Conservation (phyloP, 352 stramenopile genomes). For the Pythium oligandrum region DNA sequence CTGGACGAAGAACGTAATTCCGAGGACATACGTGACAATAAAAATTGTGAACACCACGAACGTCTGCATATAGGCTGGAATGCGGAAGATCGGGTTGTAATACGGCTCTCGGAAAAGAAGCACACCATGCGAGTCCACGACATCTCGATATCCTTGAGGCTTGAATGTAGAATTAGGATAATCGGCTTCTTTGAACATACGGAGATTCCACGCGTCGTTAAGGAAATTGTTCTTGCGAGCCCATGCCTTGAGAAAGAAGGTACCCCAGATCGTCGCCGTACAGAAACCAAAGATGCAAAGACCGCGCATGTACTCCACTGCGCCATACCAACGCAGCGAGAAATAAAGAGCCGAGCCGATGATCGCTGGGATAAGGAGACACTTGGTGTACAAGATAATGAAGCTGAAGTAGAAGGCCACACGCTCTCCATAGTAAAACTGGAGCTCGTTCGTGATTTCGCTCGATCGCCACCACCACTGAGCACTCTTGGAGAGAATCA, state of each 20-base stretch:
- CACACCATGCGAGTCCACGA: conserved; percentile 65
- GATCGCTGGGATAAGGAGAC: conserved; percentile 55
- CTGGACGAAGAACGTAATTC: conserved; percentile 83
- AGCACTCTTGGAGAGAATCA: conserved; percentile 63
- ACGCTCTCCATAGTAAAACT: conserved; percentile 79
- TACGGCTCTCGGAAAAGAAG: conserved; percentile 79
- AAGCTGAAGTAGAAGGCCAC: conserved; percentile 87
- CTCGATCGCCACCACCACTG: conserved; percentile 75
- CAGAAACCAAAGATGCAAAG: conserved; percentile 79
- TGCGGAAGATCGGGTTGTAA: conserved; percentile 73
- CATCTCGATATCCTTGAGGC: conserved; percentile 67
- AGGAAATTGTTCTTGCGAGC: conserved; percentile 72
- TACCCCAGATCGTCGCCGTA: conserved; percentile 71
- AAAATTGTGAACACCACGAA: conserved; percentile 78
- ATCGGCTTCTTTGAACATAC: conserved; percentile 83
- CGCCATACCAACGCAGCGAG: conserved; percentile 58
- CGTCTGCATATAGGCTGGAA: conserved; percentile 78
- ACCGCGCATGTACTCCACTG: conserved; percentile 73
- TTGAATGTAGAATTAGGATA: conserved; percentile 80
- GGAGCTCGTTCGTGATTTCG: conserved; percentile 82
- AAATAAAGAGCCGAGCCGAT: conserved; percentile 60
- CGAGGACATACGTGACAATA: conserved; percentile 70
- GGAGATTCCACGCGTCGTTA: conserved; percentile 80
- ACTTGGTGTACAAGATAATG: conserved; percentile 83
- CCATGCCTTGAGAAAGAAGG: conserved; percentile 75